Conservation (phyloP, 2,329 filamentous ascomycete genomes). For the Echinosphaeria canescens region DNA sequence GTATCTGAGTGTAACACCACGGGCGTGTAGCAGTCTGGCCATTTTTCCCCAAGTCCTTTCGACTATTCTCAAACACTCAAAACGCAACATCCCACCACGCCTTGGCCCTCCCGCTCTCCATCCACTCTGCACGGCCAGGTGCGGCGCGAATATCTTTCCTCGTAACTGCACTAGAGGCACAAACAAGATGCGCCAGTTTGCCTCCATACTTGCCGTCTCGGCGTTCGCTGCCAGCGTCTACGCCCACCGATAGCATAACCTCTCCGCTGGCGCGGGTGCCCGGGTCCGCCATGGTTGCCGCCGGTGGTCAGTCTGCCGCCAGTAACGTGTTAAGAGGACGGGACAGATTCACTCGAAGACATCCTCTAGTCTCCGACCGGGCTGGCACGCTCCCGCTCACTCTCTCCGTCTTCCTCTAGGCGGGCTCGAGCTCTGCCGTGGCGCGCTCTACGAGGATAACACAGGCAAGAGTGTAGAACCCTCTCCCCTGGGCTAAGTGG, state of each 20-base stretch:
- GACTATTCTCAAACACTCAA: too few relatives aligned
- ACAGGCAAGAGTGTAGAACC: conserved; percentile 15
- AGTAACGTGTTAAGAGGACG: conserved; percentile 12
- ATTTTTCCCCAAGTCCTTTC: too few relatives aligned
- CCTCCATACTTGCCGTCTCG: too few relatives aligned
- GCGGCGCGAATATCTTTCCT: too few relatives aligned
- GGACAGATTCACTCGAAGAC: conserved; percentile 13
- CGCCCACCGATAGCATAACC: conserved; percentile 21
- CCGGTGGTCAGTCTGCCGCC: conserved; percentile 20
- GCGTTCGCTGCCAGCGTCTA: conserved; percentile 10
- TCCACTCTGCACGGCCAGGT: too few relatives aligned
- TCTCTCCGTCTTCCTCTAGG: conserved; percentile 6
- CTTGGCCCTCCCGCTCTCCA: too few relatives aligned
- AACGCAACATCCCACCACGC: too few relatives aligned
- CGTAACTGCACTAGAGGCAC: too few relatives aligned
- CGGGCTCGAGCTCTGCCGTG: conserved; percentile 23
- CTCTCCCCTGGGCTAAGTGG: conserved; percentile 17
- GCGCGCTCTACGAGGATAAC: conserved; percentile 22
- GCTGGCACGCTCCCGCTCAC: conserved; percentile 1
- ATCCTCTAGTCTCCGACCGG: conserved; percentile 4
- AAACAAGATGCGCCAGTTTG: too few relatives aligned
- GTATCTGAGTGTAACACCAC: too few relatives aligned
- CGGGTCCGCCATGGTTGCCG: conserved; percentile 17
- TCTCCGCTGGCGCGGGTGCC: conserved; percentile 17
- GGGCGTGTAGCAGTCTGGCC: too few relatives aligned